These are phyloP conservation scores for Kalmusia sp. DNA, from an alignment of 2,329 filamentous ascomycete species.

Conservation along the genomic window DNA sequence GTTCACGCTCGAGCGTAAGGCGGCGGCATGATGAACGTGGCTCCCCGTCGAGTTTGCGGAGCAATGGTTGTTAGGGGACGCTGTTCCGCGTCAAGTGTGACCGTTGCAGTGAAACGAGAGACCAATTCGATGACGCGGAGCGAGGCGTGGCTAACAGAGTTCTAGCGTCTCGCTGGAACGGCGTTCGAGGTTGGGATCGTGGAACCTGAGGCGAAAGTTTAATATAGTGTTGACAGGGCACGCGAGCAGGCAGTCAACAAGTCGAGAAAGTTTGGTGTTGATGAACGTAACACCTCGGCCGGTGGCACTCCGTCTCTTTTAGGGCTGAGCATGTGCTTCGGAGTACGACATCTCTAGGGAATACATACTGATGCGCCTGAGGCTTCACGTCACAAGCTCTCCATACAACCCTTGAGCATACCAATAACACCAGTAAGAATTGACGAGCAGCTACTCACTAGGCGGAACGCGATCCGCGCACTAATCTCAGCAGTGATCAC, in stretches of 20 bases:
- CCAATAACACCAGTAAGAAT: no score
- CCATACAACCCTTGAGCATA: no score
- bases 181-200: neutral
- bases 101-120: neutral
- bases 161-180: constrained; percentile 4
- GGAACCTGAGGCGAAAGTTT: constrained; percentile 2
- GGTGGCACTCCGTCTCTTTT: no score
- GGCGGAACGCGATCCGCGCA: constrained; percentile 1
- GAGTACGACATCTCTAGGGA: no score
- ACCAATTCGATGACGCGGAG: neutral
- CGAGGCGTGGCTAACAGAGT: neutral
- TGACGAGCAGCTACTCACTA: no score
- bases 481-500: neutral
- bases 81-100: no score
- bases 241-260: neutral
- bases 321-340: no score
- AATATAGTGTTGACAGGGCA: neutral
- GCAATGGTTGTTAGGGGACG: neutral
- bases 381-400: no score
- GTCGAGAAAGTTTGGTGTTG: neutral
- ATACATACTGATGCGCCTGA: no score
- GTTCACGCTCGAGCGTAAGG: neutral
- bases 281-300: neutral
- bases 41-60: neutral
- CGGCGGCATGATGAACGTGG: neutral